Evolutionary conservation across 2,329 filamentous ascomycete genomes (phyloP).

Genomic region (Cercospora citrullina): DNA sequence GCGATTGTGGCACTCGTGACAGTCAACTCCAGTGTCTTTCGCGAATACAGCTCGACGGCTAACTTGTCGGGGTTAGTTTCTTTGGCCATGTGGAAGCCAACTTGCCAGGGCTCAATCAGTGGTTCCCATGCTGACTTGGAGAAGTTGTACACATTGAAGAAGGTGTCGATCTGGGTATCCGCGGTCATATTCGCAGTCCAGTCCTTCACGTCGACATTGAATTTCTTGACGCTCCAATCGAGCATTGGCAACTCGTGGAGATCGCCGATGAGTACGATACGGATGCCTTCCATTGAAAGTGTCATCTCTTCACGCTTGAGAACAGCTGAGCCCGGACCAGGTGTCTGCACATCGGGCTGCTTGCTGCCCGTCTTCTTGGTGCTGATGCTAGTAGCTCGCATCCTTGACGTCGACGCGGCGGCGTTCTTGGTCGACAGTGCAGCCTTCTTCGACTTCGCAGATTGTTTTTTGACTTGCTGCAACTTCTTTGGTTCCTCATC

Average conservation of each 20-base stretch:
- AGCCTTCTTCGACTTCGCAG: slow-evolving; percentile 34
- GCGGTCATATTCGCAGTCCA: slow-evolving; percentile 88
- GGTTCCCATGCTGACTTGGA: slow-evolving; percentile 99
- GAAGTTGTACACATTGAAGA: slow-evolving; percentile 98
- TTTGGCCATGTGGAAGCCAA: slow-evolving; percentile 86
- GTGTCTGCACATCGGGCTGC: slow-evolving; percentile 41
- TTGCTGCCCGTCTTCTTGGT: slow-evolving; percentile 54
- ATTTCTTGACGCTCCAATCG: slow-evolving; percentile 89
- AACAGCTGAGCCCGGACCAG: slow-evolving; percentile 50
- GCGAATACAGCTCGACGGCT: slow-evolving; percentile 81
- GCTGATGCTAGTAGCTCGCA: slow-evolving; percentile 49
- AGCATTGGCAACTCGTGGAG: slow-evolving; percentile 92
- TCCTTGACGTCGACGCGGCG: slow-evolving; percentile 47
- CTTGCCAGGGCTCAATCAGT: slow-evolving; percentile 89
- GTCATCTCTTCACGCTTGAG: slow-evolving; percentile 76
- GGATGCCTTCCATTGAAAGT: slow-evolving; percentile 82
- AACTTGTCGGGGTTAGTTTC: slow-evolving; percentile 73
- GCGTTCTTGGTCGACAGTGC: slow-evolving; percentile 49
- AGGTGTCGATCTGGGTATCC: slow-evolving; percentile 87
- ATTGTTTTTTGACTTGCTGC: slow-evolving; percentile 50
- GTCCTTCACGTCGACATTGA: slow-evolving; percentile 79
- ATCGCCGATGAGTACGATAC: slow-evolving; percentile 92
- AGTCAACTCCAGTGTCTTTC: slow-evolving; percentile 88
- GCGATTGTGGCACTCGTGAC: slow-evolving; percentile 93
- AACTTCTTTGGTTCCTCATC: slow-evolving; percentile 60